A percentile compares a stretch with the other conserved stretches of the same genome.
Conservation (phyloP, 768 basidiomycete species). For the Pseudohyphozyma bogoriensis region DNA sequence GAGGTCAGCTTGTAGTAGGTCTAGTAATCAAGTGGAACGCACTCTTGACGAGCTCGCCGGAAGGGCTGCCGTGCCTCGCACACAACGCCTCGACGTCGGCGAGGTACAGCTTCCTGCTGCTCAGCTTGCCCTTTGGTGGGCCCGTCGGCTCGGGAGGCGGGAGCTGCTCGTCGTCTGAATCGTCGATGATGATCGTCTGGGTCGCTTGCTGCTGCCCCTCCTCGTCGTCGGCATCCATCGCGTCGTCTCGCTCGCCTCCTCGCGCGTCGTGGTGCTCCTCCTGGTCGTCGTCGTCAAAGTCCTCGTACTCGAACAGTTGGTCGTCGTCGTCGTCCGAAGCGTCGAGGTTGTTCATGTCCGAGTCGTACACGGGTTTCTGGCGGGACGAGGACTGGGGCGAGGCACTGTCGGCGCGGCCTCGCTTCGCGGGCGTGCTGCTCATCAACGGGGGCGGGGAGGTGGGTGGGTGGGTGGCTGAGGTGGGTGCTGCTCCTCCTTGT, state of each 20-base stretch:
- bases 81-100: constrained; percentile 1
- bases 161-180: constrained; percentile 1
- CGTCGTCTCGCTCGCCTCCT: too few relatives aligned
- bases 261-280: too few relatives aligned
- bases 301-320: neutral
- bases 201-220: neutral
- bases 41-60: neutral
- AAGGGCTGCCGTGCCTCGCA: neutral
- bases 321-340: neutral
- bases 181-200: neutral
- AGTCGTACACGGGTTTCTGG: constrained; percentile 15
- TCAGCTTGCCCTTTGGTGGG: constrained; percentile 20
- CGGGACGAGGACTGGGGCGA: too few relatives aligned
- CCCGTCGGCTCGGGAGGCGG: neutral
- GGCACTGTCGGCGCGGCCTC: too few relatives aligned
- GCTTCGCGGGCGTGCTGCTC: neutral
- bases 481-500: too few relatives aligned
- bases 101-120: constrained; percentile 20
- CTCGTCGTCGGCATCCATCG: too few relatives aligned
- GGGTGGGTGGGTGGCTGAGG: neutral
- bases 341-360: neutral
- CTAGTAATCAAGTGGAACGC: neutral
- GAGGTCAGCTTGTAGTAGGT: neutral
- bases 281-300: neutral
- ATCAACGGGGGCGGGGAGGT: neutral